Percentiles rank a stretch among this genome's conserved stretches.
These are phyloP conservation scores for Ustilago tritici DNA, from an alignment of 1,284 basidiomycete species.

Conservation along the genomic window DNA sequence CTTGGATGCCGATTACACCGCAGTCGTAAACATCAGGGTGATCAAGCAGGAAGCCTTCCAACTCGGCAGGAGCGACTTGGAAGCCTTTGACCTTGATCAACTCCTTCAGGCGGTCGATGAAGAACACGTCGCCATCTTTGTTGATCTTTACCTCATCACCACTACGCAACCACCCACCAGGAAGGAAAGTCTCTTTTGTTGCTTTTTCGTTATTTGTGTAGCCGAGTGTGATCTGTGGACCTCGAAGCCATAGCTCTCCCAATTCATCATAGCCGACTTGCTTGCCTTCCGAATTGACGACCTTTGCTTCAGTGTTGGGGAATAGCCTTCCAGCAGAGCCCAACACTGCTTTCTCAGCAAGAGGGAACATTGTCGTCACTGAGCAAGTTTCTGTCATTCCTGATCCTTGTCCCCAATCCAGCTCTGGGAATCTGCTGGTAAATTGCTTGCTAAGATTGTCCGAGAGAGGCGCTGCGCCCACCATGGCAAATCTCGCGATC, in stretches of 20 bases:
- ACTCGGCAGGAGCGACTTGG: slow-evolving; percentile 71
- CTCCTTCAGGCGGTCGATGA: slow-evolving; percentile 67
- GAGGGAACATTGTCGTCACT: slow-evolving; percentile 67
- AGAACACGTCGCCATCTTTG: slow-evolving; percentile 65
- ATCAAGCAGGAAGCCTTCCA: slow-evolving; percentile 80
- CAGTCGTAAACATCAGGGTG: slow-evolving; percentile 78
- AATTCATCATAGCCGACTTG: slow-evolving; percentile 68
- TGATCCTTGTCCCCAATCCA: slow-evolving; percentile 62
- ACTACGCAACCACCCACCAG: slow-evolving; percentile 54
- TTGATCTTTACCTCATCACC: slow-evolving; percentile 71
- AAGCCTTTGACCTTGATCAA: slow-evolving; percentile 70
- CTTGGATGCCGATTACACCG: slow-evolving; percentile 80
- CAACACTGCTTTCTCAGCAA: slow-evolving; percentile 64
- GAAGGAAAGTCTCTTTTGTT: slow-evolving; percentile 62
- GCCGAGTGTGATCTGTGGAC: slow-evolving; percentile 62
- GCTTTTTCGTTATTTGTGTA: slow-evolving; percentile 65
- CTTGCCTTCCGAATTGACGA: slow-evolving; percentile 56
- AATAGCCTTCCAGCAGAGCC: slow-evolving; percentile 61
- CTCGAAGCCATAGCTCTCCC: slow-evolving; percentile 68
- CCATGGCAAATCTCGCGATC: slow-evolving; percentile 55
- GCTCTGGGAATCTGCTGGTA: slow-evolving; percentile 40
- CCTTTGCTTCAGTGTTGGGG: slow-evolving; percentile 61
- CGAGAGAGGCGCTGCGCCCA: slow-evolving; percentile 58
- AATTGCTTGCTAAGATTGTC: slow-evolving; percentile 59
- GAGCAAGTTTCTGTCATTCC: slow-evolving; percentile 66